Base-by-base conservation (phyloP, 2,329 filamentous ascomycete genomes). In the Fusarium euwallaceae region DNA sequence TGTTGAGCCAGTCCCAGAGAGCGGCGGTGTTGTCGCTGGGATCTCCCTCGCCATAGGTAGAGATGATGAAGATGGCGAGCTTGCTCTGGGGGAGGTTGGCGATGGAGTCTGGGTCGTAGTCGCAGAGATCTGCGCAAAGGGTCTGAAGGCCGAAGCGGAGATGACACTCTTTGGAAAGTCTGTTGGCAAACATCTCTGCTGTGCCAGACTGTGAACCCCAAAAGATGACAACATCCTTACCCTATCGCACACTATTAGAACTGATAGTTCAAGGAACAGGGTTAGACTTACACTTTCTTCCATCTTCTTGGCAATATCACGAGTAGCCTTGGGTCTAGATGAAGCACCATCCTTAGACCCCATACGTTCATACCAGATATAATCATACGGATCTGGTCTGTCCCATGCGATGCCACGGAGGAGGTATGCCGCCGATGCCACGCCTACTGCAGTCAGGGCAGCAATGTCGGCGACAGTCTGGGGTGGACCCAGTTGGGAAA, bases 201-300 rank as follows among this genome's bases (percentile, higher is more conserved):
- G 95, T 98, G 77, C 95, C 95, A n/a, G 95, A 98, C 85, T 98
- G 95, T 24, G 95, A 98, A 71, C 95, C 95, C 82, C 97, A 98
- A 87, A 98, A 97, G 77, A 98, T 92, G 72, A 98, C 92, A 82
- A 94, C 96, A 84, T 98, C 97, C 86, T 97, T 97, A 9, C 68
- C 67, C 76, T 77, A 6, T 7, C n/a, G 7, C 32, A 34, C 32
- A 34, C 12, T 34, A 5, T 77, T 43, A 73, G 61, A 2, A 43
- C 24, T 6, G 11, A 2, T 32, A 5, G 0, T 34, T 32, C 3
- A 63, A 14, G 22, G 6, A n/a, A 11, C 12, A 11, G 9, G 7
- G 7, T 27, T 4, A 24, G 2, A 68, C 79, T 67, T 74, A 79
- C 79, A 39, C 75, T 66, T 61, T 81, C 78, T n/a, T 80, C 75